Evolutionary conservation across 441 rosid species (phyloP).

Genomic region (Populus hybrid): DNA sequence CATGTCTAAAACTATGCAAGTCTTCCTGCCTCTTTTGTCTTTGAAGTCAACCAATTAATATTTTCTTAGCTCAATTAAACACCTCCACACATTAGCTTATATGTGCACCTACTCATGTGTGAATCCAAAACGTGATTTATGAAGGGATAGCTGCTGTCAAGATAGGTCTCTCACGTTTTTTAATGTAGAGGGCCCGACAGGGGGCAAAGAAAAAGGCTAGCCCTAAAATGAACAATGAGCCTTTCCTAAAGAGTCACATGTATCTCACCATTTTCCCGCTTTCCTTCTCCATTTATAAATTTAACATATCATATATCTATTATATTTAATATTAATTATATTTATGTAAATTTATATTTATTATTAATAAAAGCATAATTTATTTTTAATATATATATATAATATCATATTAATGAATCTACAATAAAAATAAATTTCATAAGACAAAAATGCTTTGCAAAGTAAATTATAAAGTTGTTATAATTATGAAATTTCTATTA

Average conservation of each 20-base stretch:
- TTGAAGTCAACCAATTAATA: not conserved
- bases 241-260: not conserved
- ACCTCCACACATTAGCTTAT: not conserved
- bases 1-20: slow-evolving; percentile 19
- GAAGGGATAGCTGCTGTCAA: not conserved
- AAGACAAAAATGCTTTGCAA: too few relatives aligned
- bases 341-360: too few relatives aligned
- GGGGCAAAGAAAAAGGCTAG: too few relatives aligned
- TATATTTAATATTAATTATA: too few relatives aligned
- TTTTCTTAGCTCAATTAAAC: not conserved
- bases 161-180: not conserved
- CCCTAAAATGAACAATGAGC: not conserved
- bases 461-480: too few relatives aligned
- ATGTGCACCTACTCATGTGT: not conserved
- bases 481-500: too few relatives aligned
- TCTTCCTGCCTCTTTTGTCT: not conserved
- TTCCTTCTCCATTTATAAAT: too few relatives aligned
- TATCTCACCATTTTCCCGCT: not conserved
- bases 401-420: too few relatives aligned
- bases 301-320: too few relatives aligned
- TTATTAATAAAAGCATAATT: too few relatives aligned
- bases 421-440: too few relatives aligned
- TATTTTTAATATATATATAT: too few relatives aligned
- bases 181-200: not conserved
- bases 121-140: not conserved